Percentiles rank a stretch among this genome's conserved stretches.
Evolutionary conservation across 345 rosid genomes (phyloP).

Genomic region (Brassica juncea): DNA sequence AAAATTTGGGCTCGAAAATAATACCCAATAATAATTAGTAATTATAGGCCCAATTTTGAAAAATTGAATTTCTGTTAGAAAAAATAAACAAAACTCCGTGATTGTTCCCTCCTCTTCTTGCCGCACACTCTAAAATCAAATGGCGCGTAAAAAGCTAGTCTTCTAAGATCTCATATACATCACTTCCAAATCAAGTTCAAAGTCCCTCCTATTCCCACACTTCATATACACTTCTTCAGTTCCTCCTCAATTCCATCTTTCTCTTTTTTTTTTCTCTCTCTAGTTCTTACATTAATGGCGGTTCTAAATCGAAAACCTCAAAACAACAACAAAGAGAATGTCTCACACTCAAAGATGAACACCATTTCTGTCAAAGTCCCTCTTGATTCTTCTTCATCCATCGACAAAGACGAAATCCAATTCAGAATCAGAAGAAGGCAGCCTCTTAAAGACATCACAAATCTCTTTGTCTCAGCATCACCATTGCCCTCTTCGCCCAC

Average conservation of each 20-base stretch:
- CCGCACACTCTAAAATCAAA: neutral
- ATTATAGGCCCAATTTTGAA: neutral
- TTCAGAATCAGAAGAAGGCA: slow-evolving; percentile 28
- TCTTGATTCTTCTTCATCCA: slow-evolving; percentile 14
- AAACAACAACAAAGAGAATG: slow-evolving; percentile 36
- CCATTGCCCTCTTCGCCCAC: slow-evolving; percentile 5
- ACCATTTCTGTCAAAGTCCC: neutral
- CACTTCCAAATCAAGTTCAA: slow-evolving; percentile 19
- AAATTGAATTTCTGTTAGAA: neutral
- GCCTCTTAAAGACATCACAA: slow-evolving; percentile 42
- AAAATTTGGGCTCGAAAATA: neutral
- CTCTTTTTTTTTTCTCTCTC: neutral
- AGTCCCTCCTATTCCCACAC: slow-evolving; percentile 18
- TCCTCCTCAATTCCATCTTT: slow-evolving; percentile 16
- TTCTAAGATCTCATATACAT: slow-evolving; percentile 21
- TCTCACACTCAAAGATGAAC: neutral
- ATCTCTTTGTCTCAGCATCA: slow-evolving; percentile 32
- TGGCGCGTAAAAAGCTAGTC: neutral
- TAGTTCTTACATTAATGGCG: slow-evolving; percentile 31
- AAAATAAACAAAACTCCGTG: neutral
- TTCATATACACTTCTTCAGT: slow-evolving; percentile 29
- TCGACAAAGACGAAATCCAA: slow-evolving; percentile 25
- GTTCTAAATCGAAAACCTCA: neutral
- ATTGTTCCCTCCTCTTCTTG: neutral
- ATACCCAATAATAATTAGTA: neutral